Percentiles rank a stretch among this genome's conserved stretches.
Evolutionary conservation across 768 basidiomycete species (phyloP).

Genomic region (Russula virescens): DNA sequence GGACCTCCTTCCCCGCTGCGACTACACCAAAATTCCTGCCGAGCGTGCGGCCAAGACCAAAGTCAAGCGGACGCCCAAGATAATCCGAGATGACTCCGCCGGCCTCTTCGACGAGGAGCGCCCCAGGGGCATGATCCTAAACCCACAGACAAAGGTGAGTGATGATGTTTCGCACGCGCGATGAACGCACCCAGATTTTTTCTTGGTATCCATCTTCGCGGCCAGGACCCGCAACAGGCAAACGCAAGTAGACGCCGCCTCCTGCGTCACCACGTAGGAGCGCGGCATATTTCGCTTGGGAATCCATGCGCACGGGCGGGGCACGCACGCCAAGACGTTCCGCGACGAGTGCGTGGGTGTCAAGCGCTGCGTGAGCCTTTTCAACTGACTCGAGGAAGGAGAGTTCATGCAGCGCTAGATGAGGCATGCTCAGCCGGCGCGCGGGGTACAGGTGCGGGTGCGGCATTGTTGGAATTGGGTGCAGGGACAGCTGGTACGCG

Average conservation of each 20-base stretch:
- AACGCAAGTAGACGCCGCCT: constrained; percentile 36
- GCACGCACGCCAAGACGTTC: constrained; percentile 60
- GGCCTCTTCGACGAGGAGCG: constrained; percentile 79
- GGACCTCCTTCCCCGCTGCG: constrained; percentile 69
- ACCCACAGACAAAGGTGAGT: background rate
- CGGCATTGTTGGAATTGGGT: no score
- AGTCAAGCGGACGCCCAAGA: constrained; percentile 70
- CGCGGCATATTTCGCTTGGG: constrained; percentile 91
- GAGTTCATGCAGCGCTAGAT: constrained; percentile 43
- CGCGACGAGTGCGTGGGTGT: constrained; percentile 72
- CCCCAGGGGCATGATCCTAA: constrained; percentile 88
- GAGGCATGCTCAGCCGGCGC: constrained; percentile 46
- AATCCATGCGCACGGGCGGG: constrained; percentile 82
- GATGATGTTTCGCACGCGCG: no score
- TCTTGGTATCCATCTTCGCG: constrained; percentile 76
- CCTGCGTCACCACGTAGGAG: constrained; percentile 78
- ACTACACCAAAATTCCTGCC: constrained; percentile 86
- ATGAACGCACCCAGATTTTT: constrained; percentile 98
- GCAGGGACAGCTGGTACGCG: constrained; percentile 61
- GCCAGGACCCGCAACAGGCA: constrained; percentile 53
- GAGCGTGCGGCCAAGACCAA: constrained; percentile 80
- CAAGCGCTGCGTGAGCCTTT: constrained; percentile 84
- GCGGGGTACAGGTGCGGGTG: no score
- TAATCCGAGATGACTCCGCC: constrained; percentile 88
- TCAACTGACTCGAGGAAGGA: constrained; percentile 90